Evolutionary conservation across 2,329 filamentous ascomycete species (phyloP).

Genomic region (Sporothrix protearum): DNA sequence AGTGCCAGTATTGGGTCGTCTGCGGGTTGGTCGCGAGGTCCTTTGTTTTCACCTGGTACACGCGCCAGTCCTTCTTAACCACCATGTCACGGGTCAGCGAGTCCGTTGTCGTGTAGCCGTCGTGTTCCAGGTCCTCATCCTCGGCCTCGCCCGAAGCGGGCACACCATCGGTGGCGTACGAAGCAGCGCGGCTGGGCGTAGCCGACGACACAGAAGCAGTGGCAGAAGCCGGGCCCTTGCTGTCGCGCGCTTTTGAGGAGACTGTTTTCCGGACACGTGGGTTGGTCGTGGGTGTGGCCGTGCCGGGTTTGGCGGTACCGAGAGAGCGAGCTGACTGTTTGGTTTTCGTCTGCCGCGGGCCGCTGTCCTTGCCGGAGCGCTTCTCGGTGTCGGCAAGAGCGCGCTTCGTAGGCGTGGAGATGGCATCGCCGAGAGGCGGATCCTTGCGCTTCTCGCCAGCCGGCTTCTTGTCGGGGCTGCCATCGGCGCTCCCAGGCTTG

Average conservation of each 20-base stretch:
- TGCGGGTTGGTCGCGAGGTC: slow-evolving; percentile 44
- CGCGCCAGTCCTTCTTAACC: slow-evolving; percentile 48
- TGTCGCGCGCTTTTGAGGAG: not conserved
- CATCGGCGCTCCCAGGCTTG: not conserved
- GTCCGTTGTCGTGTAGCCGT: slow-evolving; percentile 52
- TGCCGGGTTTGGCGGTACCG: not conserved
- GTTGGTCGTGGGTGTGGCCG: not conserved
- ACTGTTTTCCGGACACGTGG: not conserved
- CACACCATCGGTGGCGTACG: not conserved
- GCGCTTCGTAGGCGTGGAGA: slow-evolving; percentile 18
- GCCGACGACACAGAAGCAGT: not conserved
- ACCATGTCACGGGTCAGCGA: slow-evolving; percentile 47
- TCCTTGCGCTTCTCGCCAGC: slow-evolving; percentile 24
- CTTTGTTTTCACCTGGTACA: slow-evolving; percentile 51
- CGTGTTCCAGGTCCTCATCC: slow-evolving; percentile 41
- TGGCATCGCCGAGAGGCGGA: not conserved
- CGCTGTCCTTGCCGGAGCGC: not conserved
- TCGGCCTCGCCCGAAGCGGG: slow-evolving; percentile 25
- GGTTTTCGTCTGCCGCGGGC: not conserved
- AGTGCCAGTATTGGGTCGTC: slow-evolving; percentile 57
- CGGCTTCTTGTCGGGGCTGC: not conserved
- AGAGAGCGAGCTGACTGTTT: not conserved
- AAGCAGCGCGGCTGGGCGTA: not conserved
- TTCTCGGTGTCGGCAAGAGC: not conserved
- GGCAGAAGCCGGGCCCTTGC: not conserved